Conservation (phyloP, 768 basidiomycete genomes). For the Termitomyces titanicus region DNA sequence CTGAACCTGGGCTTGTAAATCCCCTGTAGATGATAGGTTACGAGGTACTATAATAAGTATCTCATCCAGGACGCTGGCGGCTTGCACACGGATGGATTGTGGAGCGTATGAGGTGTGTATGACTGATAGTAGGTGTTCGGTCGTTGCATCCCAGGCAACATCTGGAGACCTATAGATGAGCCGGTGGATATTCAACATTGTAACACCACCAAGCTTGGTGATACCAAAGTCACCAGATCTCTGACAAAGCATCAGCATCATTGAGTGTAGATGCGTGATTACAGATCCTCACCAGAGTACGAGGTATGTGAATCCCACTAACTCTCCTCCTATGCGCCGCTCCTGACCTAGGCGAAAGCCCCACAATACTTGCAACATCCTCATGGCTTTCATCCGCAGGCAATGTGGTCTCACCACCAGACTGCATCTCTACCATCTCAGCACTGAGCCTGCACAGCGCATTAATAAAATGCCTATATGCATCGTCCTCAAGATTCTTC, state of each 20-base stretch:
- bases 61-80: conserved; percentile 83
- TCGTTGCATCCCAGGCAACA: conserved; percentile 82
- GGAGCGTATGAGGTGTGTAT: conserved; percentile 70
- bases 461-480: conserved; percentile 72
- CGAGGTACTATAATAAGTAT: conserved; percentile 76
- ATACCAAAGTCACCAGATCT: conserved; percentile 95
- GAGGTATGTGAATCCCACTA: conserved; percentile 85
- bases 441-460: conserved; percentile 84
- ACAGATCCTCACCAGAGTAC: conserved; percentile 57
- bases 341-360: conserved; percentile 37
- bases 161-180: conserved; percentile 80
- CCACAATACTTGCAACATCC: conserved; percentile 29
- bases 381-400: conserved; percentile 38
- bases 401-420: conserved; percentile 32
- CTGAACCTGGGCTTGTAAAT: conserved; percentile 70
- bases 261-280: not conserved
- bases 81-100: conserved; percentile 79
- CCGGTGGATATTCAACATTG: conserved; percentile 81
- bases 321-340: conserved; percentile 63
- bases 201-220: conserved; percentile 75
- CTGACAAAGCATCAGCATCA: conserved; percentile 32
- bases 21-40: conserved; percentile 56
- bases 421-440: conserved; percentile 93
- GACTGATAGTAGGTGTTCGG: conserved; percentile 74
- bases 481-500: conserved; percentile 75